Conservation (phyloP, 1,284 basidiomycete genomes). For the Irpex sp. region DNA sequence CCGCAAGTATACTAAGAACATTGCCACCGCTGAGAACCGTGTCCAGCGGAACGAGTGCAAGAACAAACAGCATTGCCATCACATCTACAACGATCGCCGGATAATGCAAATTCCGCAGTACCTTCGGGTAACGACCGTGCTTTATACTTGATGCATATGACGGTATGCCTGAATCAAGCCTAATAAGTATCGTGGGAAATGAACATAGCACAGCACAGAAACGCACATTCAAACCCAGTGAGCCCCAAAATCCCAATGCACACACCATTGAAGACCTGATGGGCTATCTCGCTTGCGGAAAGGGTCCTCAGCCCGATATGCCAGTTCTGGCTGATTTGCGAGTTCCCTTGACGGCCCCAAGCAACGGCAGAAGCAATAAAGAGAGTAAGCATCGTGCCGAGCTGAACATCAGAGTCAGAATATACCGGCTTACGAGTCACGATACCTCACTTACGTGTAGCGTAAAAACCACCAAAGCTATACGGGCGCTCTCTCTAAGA, state of each 20-base stretch:
- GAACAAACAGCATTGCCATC: slow-evolving; percentile 51
- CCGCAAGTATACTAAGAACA: slow-evolving; percentile 56
- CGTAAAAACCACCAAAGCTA: slow-evolving; percentile 52
- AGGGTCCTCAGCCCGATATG: slow-evolving; percentile 29
- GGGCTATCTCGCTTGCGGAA: slow-evolving; percentile 27
- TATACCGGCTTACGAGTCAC: not conserved
- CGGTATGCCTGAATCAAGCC: slow-evolving; percentile 31
- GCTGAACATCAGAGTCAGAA: slow-evolving; percentile 22
- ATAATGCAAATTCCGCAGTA: slow-evolving; percentile 62
- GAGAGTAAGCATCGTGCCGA: slow-evolving; percentile 51
- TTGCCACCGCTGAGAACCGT: slow-evolving; percentile 48
- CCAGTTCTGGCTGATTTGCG: slow-evolving; percentile 58
- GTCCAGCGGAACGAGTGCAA: slow-evolving; percentile 54
- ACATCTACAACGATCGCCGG: slow-evolving; percentile 53
- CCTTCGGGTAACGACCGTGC: slow-evolving; percentile 47
- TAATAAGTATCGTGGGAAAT: not conserved
- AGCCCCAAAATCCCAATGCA: slow-evolving; percentile 68
- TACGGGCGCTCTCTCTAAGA: slow-evolving; percentile 55
- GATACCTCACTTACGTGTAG: slow-evolving; percentile 48
- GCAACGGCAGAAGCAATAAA: slow-evolving; percentile 44
- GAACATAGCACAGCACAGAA: not conserved
- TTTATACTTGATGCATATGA: slow-evolving; percentile 61
- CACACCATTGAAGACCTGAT: slow-evolving; percentile 57
- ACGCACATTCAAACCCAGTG: slow-evolving; percentile 63
- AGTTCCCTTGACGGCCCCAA: slow-evolving; percentile 49